Evolutionary conservation across 805 yeast species (phyloP).

Genomic region (baker's yeast (Saccharomyces cerevisiae)): DNA sequence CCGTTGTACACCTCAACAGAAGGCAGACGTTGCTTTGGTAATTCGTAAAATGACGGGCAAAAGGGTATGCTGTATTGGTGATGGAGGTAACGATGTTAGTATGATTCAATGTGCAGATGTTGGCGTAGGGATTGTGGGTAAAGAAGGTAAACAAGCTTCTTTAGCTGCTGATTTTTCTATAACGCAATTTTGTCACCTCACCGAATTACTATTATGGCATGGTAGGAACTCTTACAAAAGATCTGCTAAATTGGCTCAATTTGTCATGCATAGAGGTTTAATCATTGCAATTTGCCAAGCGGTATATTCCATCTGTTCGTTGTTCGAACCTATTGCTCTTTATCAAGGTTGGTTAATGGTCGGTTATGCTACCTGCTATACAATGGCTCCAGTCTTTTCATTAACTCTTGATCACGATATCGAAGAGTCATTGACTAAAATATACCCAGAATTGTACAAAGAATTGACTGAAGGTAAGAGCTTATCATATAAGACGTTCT

Average conservation of each 20-base stretch:
- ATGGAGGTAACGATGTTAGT: conserved; percentile 98
- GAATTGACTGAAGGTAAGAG: conserved; percentile 86
- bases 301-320: conserved; percentile 76
- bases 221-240: conserved; percentile 96
- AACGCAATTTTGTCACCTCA: conserved; percentile 81
- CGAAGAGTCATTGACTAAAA: conserved; percentile 75
- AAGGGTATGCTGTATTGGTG: conserved; percentile 96
- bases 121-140: conserved; percentile 98
- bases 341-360: conserved; percentile 98
- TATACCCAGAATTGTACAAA: conserved; percentile 90
- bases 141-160: conserved; percentile 96
- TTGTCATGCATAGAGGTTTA: conserved; percentile 92
- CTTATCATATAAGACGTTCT: conserved; percentile 77
- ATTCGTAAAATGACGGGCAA: conserved; percentile 76
- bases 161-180: conserved; percentile 94
- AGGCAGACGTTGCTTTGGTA: conserved; percentile 84
- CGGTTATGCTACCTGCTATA: conserved; percentile 93
- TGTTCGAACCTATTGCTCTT: conserved; percentile 87
- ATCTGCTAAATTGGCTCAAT: conserved; percentile 90
- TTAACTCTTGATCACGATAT: conserved; percentile 87
- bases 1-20: conserved; percentile 97
- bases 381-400: conserved; percentile 97
- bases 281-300: conserved; percentile 93
- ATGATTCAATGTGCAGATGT: conserved; percentile 99
- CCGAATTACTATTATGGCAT: conserved; percentile 88